phyloP scores from a whole-genome alignment of 1,284 basidiomycete species.

The Coniferiporia sulphurascens region DNA sequence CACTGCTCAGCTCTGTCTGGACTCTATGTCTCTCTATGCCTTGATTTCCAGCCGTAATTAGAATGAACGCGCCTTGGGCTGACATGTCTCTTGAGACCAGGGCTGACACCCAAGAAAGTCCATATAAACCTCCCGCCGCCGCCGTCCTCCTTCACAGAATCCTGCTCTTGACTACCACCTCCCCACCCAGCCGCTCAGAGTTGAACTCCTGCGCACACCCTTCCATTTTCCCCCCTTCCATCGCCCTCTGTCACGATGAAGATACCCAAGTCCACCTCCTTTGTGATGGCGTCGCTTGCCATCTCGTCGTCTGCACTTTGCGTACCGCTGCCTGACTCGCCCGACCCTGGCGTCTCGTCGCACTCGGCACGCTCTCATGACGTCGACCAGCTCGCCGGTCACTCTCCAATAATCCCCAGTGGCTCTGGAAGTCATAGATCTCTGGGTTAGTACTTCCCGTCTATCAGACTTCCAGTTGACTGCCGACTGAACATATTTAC shows the following conservation, averaged over 20 bases:
- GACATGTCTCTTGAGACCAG: background rate
- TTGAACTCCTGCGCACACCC: slow-evolving; percentile 6
- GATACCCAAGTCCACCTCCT: slow-evolving; percentile 32
- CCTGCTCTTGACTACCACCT: background rate
- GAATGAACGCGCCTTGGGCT: background rate
- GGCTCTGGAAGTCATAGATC: slow-evolving; percentile 7
- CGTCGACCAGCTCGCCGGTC: slow-evolving; percentile 2
- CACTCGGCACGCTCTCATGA: slow-evolving; percentile 6
- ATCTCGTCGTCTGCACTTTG: slow-evolving; percentile 24
- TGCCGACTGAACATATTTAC: no score
- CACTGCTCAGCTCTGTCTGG: no score
- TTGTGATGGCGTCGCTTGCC: slow-evolving; percentile 33
- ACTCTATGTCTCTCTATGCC: no score
- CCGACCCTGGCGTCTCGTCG: slow-evolving; percentile 11
- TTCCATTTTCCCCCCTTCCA: background rate
- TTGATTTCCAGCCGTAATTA: background rate
- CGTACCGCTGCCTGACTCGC: slow-evolving; percentile 10
- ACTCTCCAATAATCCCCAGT: background rate
- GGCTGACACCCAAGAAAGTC: background rate
- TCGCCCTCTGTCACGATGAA: slow-evolving; percentile 30
- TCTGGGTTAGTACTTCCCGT: slow-evolving; percentile 1
- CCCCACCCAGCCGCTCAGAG: background rate
- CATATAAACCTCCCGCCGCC: slow-evolving; percentile 1
- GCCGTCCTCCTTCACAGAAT: background rate
- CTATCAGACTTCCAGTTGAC: background rate